phyloP scores from a whole-genome alignment of 2,329 filamentous ascomycete genomes.

The Xylaria arbuscula region DNA sequence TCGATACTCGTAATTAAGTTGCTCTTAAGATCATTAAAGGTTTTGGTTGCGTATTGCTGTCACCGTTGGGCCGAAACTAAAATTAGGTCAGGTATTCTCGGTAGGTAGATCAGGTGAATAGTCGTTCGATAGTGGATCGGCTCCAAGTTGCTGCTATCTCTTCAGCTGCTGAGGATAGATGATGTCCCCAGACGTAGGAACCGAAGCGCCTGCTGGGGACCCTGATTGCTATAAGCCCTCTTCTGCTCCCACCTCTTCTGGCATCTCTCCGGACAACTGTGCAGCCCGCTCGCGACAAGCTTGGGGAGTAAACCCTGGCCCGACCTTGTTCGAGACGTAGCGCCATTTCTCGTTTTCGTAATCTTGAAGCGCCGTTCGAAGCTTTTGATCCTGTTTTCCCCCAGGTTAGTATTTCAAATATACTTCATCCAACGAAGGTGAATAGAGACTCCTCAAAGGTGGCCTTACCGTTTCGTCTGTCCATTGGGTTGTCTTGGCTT shows the following conservation, averaged over 20 bases:
- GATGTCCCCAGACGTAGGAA: conserved; percentile 60
- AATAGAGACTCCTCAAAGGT: not conserved
- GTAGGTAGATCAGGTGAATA: conserved; percentile 26
- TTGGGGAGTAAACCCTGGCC: conserved; percentile 86
- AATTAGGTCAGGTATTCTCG: conserved; percentile 34
- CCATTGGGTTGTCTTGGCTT: conserved; percentile 93
- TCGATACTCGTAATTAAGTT: conserved; percentile 31
- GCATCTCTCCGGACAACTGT: conserved; percentile 64
- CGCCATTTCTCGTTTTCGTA: conserved; percentile 95
- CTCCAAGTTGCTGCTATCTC: conserved; percentile 45
- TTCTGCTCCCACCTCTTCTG: conserved; percentile 46
- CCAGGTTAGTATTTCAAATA: conserved; percentile 32
- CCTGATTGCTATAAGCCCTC: conserved; percentile 65
- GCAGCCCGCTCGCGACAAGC: conserved; percentile 85
- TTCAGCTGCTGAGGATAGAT: conserved; percentile 57
- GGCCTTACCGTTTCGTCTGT: conserved; percentile 86
- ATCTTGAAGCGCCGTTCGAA: conserved; percentile 80
- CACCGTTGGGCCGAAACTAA: conserved; percentile 23
- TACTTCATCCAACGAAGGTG: not conserved
- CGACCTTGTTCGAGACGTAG: conserved; percentile 89
- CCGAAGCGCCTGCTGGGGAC: conserved; percentile 62
- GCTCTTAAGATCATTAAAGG: conserved; percentile 24
- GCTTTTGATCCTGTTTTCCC: conserved; percentile 74
- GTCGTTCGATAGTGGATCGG: conserved; percentile 17
- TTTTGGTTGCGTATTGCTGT: conserved; percentile 13